These are phyloP conservation scores for Cercospora sojina DNA, from an alignment of 2,329 filamentous ascomycete genomes.

Conservation along the genomic window DNA sequence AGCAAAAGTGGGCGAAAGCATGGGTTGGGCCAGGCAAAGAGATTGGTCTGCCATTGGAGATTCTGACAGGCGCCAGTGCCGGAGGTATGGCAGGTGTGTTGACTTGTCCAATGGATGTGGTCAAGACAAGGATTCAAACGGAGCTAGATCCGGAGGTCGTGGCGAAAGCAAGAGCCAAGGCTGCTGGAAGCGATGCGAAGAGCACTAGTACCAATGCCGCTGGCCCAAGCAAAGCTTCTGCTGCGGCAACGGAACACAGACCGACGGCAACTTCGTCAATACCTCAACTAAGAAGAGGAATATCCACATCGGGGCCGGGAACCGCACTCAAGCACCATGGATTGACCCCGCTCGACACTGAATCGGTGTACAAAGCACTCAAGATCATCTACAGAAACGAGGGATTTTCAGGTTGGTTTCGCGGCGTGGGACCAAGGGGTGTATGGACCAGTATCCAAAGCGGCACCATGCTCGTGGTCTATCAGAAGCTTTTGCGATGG, in stretches of 20 bases:
- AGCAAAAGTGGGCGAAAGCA: conserved; percentile 74
- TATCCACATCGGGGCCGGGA: conserved; percentile 86
- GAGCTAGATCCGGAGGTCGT: conserved; percentile 64
- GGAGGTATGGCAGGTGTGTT: conserved; percentile 91
- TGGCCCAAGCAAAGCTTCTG: conserved; percentile 11
- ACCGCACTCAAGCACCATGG: conserved; percentile 78
- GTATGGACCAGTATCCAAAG: conserved; percentile 98
- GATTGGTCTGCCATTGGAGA: conserved; percentile 81
- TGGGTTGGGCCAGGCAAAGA: conserved; percentile 73
- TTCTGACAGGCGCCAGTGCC: conserved; percentile 83
- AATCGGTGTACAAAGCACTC: conserved; percentile 80
- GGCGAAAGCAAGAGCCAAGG: conserved; percentile 31
- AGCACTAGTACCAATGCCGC: conserved; percentile 5
- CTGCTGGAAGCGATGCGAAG: conserved; percentile 7
- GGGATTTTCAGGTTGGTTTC: conserved; percentile 85
- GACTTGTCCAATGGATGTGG: conserved; percentile 93
- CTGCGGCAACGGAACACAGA: conserved; percentile 19
- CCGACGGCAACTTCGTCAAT: conserved; percentile 13
- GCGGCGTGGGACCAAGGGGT: conserved; percentile 85
- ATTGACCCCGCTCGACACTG: conserved; percentile 78
- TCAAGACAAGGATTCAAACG: conserved; percentile 95
- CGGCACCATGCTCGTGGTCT: conserved; percentile 93
- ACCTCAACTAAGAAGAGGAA: conserved; percentile 46
- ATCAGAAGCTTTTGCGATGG: conserved; percentile 79
- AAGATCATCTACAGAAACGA: conserved; percentile 87